These are phyloP conservation scores for Marasmius fiardii DNA, from an alignment of 1,284 basidiomycete genomes.

Conservation along the genomic window DNA sequence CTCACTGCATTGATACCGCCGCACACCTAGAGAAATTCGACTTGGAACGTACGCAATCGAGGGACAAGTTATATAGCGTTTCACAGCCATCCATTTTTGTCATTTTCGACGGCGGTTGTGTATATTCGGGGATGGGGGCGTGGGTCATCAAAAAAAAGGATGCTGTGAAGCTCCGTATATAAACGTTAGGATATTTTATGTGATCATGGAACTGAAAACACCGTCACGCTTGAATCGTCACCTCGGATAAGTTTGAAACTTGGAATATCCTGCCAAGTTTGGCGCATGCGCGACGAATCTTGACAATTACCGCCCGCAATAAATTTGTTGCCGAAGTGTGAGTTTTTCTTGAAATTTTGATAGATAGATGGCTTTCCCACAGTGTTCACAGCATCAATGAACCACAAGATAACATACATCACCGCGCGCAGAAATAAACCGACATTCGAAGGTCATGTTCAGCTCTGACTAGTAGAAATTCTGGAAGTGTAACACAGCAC, in stretches of 20 bases:
- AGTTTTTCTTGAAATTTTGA: background rate
- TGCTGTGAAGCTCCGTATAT: slow-evolving; percentile 1
- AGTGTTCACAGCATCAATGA: background rate
- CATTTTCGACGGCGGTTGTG: background rate
- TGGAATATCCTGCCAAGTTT: background rate
- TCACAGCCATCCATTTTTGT: slow-evolving; percentile 8
- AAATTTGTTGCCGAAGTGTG: background rate
- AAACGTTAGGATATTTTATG: slow-evolving; percentile 1
- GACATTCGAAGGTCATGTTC: background rate
- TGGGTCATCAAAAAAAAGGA: slow-evolving; percentile 1
- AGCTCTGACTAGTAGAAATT: background rate
- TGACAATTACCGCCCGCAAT: background rate
- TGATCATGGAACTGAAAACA: background rate
- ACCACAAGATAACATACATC: background rate
- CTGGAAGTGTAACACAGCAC: background rate
- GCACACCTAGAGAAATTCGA: background rate
- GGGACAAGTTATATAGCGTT: slow-evolving; percentile 4
- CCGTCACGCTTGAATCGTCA: background rate
- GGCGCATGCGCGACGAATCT: background rate
- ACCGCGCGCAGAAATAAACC: background rate
- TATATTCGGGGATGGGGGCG: slow-evolving; percentile 1
- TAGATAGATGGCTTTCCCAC: background rate
- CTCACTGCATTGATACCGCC: slow-evolving; percentile 9
- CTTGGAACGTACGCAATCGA: background rate
- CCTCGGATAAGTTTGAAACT: background rate